A percentile compares a stretch with the other conserved stretches of the same genome.
phyloP scores from a whole-genome alignment of 768 basidiomycete species.

The Rhodotorula kratochvilovae region DNA sequence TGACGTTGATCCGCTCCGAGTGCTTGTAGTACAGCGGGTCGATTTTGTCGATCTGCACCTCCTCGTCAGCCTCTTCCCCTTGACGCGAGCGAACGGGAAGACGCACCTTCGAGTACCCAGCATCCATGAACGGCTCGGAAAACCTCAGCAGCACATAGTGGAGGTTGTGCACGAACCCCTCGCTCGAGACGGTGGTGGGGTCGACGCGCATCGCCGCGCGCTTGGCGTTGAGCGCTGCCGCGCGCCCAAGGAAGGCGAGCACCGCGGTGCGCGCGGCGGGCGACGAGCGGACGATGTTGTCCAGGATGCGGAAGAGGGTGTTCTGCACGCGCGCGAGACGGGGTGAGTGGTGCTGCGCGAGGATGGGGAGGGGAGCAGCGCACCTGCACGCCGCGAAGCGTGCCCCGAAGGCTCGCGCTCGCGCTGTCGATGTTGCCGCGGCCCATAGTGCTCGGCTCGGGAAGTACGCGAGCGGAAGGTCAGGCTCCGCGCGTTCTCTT shows the following conservation, averaged over 20 bases:
- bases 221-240: constrained; percentile 69
- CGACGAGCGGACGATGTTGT: constrained; percentile 77
- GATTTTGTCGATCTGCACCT: constrained; percentile 74
- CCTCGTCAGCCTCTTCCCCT: not conserved
- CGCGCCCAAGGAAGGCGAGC: constrained; percentile 71
- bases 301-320: constrained; percentile 80
- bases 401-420: constrained; percentile 76
- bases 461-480: constrained; percentile 73
- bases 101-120: constrained; percentile 73
- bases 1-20: constrained; percentile 61
- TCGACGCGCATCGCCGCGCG: constrained; percentile 95
- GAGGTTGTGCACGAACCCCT: constrained; percentile 88
- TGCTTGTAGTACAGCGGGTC: constrained; percentile 74
- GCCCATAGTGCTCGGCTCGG: constrained; percentile 74
- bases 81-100: no score
- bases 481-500: constrained; percentile 55
- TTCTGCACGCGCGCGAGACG: constrained; percentile 47
- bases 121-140: constrained; percentile 92
- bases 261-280: constrained; percentile 74
- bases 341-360: not conserved
- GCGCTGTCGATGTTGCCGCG: constrained; percentile 74
- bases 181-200: constrained; percentile 74
- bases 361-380: constrained; percentile 22
- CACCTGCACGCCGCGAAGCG: constrained; percentile 78
- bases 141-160: constrained; percentile 77